Percentiles rank a stretch among this genome's conserved stretches.
These are phyloP conservation scores for Paxillus rubicundulus DNA, from an alignment of 768 basidiomycete genomes.

Conservation along the genomic window DNA sequence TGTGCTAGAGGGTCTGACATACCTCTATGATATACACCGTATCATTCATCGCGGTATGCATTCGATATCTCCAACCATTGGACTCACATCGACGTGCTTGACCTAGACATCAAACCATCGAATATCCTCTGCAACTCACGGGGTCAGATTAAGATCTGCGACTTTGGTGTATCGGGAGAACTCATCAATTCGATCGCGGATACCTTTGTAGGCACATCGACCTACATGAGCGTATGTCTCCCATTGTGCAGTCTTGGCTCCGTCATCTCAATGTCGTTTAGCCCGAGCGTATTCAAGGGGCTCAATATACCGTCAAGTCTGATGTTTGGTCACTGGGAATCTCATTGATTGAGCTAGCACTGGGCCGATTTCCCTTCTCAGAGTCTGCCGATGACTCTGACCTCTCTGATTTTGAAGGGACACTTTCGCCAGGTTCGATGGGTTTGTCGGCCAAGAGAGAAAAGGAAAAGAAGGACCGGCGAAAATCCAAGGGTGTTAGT, in stretches of 20 bases:
- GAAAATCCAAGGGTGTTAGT: slow-evolving; percentile 90
- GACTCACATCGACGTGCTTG: slow-evolving; percentile 14
- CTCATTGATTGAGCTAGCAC: slow-evolving; percentile 92
- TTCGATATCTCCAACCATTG: background rate
- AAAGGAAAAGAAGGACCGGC: slow-evolving; percentile 63
- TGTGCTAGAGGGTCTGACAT: slow-evolving; percentile 92
- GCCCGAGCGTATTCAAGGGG: slow-evolving; percentile 99
- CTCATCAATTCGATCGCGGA: slow-evolving; percentile 98
- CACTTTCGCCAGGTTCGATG: slow-evolving; percentile 67
- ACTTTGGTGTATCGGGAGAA: slow-evolving; percentile 98
- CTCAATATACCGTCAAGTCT: slow-evolving; percentile 97
- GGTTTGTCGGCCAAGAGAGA: slow-evolving; percentile 38
- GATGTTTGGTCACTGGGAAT: slow-evolving; percentile 99
- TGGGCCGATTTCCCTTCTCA: slow-evolving; percentile 96
- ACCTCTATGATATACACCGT: slow-evolving; percentile 94
- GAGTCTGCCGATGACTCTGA: slow-evolving; percentile 79
- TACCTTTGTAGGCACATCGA: slow-evolving; percentile 98
- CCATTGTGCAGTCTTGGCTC: slow-evolving; percentile 9
- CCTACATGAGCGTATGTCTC: slow-evolving; percentile 94
- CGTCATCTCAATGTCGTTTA: slow-evolving; percentile 34
- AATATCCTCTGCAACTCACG: slow-evolving; percentile 94
- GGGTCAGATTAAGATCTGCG: slow-evolving; percentile 98
- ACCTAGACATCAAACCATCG: slow-evolving; percentile 94
- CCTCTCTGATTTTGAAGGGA: slow-evolving; percentile 75
- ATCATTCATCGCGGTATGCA: slow-evolving; percentile 97